Conservation (phyloP, 371 early-diverging fungal genomes). For the Mortierella sp. region DNA sequence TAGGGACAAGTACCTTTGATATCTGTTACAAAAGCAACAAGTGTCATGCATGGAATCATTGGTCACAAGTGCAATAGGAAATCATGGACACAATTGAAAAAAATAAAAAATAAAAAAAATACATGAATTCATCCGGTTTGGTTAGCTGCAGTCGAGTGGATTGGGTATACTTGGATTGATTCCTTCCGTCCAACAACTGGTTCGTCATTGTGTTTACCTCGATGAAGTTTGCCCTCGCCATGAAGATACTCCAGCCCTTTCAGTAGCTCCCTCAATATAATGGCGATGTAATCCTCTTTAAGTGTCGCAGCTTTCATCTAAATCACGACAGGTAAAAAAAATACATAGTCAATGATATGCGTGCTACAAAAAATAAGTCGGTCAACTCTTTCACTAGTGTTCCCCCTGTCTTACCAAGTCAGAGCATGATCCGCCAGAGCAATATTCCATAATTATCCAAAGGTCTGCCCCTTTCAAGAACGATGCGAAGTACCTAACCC, state of each 20-base stretch:
- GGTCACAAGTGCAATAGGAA: not conserved
- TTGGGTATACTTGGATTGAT: not conserved
- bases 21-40: not conserved
- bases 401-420: slow-evolving; percentile 74
- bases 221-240: slow-evolving; percentile 92
- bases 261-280: slow-evolving; percentile 91
- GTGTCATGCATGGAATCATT: not conserved
- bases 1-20: not conserved
- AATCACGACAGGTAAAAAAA: not conserved
- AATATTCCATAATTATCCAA: slow-evolving; percentile 97
- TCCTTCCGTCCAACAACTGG: not conserved
- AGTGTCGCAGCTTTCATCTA: slow-evolving; percentile 88
- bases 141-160: not conserved
- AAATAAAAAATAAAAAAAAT: not conserved
- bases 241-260: slow-evolving; percentile 97
- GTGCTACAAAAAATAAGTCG: not conserved
- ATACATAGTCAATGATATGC: not conserved
- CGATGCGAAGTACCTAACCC: slow-evolving; percentile 80
- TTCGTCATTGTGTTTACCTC: slow-evolving; percentile 64
- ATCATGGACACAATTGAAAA: too few species aligned
- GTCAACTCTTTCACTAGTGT: not conserved
- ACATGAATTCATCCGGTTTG: slow-evolving; percentile 10
- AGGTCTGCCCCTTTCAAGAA: slow-evolving; percentile 86
- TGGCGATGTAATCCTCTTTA: slow-evolving; percentile 91
- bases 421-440: slow-evolving; percentile 92